These are phyloP conservation scores for Entamoeba invadens DNA, from an alignment of 208 protist species.

Conservation along the genomic window DNA sequence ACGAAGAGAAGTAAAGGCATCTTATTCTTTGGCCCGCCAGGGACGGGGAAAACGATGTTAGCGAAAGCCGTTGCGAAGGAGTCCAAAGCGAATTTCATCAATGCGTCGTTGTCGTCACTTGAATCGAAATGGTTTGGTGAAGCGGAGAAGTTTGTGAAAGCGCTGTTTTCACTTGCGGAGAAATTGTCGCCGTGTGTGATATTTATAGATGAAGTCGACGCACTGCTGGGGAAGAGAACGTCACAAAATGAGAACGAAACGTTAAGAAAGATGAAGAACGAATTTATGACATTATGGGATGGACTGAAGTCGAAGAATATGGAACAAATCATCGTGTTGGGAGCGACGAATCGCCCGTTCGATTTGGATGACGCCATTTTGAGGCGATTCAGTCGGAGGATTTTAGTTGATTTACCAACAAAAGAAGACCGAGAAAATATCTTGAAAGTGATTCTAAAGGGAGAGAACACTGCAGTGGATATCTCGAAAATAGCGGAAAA, in stretches of 20 bases:
- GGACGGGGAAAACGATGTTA: constrained; percentile 37
- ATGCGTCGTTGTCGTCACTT: constrained; percentile 54
- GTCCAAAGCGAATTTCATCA: constrained; percentile 55
- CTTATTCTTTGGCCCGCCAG: constrained; percentile 55
- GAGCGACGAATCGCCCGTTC: constrained; percentile 3
- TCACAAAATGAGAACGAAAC: constrained; percentile 50
- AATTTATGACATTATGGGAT: constrained; percentile 72
- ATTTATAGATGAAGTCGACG: constrained; percentile 27
- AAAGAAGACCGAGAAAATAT: not conserved
- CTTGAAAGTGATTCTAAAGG: not conserved
- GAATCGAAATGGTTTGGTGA: constrained; percentile 60
- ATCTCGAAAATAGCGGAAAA: not conserved
- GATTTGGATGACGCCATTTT: constrained; percentile 2
- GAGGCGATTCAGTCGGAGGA: not conserved
- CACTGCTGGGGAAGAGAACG: not conserved
- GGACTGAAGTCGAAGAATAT: constrained; percentile 23
- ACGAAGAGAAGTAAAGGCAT: constrained; percentile 34
- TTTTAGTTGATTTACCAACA: not conserved
- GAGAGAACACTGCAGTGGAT: not conserved
- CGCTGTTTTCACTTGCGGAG: constrained; percentile 6
- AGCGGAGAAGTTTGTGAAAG: constrained; percentile 5
- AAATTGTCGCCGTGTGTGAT: constrained; percentile 4
- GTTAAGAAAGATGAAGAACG: constrained; percentile 68
- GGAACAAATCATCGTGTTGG: not conserved
- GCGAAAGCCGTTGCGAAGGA: constrained; percentile 55